These are phyloP conservation scores for Aspergillus affinis DNA, from an alignment of 495 filamentous ascomycete species.

Conservation along the genomic window DNA sequence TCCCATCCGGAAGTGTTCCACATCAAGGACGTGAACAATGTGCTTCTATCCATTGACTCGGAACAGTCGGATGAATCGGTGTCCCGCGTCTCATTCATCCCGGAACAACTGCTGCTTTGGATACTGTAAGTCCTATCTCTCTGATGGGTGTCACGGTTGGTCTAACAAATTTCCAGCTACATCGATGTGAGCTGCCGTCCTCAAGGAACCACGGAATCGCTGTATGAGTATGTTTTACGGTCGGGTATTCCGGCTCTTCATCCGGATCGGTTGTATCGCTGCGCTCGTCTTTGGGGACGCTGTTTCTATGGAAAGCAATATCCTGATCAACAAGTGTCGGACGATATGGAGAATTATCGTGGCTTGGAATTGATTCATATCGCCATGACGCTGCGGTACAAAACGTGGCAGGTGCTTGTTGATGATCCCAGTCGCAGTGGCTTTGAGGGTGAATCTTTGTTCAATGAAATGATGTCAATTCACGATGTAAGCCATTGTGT, in stretches of 20 bases:
- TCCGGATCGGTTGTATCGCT: constrained; percentile 40
- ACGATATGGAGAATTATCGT: constrained; percentile 51
- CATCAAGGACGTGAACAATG: constrained; percentile 35
- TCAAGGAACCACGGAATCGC: constrained; percentile 37
- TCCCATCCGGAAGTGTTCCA: constrained; percentile 41
- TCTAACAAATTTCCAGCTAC: constrained; percentile 24
- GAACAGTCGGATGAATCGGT: constrained; percentile 16
- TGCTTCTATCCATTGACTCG: constrained; percentile 28
- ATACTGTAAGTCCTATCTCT: constrained; percentile 29
- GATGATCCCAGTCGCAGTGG: constrained; percentile 27
- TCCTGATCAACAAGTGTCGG: constrained; percentile 44
- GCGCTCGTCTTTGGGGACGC: constrained; percentile 43
- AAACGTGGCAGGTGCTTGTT: constrained; percentile 39
- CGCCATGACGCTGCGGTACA: constrained; percentile 36
- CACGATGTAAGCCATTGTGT: constrained; percentile 30
- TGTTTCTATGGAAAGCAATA: constrained; percentile 48
- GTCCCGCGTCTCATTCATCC: constrained; percentile 37
- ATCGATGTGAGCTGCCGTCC: constrained; percentile 38
- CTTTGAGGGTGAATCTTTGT: constrained; percentile 34
- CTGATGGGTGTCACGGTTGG: not conserved
- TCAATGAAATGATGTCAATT: constrained; percentile 32
- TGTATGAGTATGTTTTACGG: constrained; percentile 38
- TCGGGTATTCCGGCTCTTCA: constrained; percentile 38
- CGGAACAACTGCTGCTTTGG: constrained; percentile 43
- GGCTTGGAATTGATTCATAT: constrained; percentile 39